These are phyloP conservation scores for Venturia nashicola DNA, from an alignment of 2,329 filamentous ascomycete species.

Conservation along the genomic window DNA sequence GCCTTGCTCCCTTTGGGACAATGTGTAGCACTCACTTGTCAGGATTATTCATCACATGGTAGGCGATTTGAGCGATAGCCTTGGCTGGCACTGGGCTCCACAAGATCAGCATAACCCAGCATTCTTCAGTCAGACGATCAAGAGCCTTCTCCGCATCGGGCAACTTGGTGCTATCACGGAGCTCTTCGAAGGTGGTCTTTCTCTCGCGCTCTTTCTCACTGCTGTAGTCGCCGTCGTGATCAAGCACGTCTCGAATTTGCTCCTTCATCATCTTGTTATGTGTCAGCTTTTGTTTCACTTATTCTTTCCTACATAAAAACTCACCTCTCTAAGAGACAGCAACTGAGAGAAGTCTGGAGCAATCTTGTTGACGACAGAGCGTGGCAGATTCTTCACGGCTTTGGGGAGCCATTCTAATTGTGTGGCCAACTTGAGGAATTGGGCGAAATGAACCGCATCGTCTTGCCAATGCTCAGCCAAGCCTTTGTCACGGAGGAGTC, in stretches of 20 bases:
- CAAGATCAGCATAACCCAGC: neutral
- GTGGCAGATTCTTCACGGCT: neutral
- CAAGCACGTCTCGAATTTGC: neutral
- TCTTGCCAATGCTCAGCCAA: neutral
- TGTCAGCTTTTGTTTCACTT: neutral
- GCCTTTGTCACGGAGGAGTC: neutral
- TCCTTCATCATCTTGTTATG: neutral
- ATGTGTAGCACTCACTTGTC: neutral
- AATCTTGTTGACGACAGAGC: neutral
- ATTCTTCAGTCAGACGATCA: neutral
- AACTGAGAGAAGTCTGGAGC: neutral
- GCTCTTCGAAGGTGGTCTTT: neutral
- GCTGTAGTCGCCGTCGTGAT: neutral
- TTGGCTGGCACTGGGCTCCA: neutral
- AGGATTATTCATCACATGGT: neutral
- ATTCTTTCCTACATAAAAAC: neutral
- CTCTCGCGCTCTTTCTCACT: neutral
- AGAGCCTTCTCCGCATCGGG: neutral
- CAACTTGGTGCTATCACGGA: neutral
- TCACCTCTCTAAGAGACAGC: neutral
- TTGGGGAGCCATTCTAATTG: neutral
- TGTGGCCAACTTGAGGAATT: neutral
- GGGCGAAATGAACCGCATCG: neutral
- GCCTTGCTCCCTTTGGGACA: neutral
- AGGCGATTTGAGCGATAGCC: neutral